A percentile compares a stretch with the other conserved stretches of the same genome.
Evolutionary conservation across 2,329 filamentous ascomycete genomes (phyloP).

Genomic region (Diaporthe destruens): DNA sequence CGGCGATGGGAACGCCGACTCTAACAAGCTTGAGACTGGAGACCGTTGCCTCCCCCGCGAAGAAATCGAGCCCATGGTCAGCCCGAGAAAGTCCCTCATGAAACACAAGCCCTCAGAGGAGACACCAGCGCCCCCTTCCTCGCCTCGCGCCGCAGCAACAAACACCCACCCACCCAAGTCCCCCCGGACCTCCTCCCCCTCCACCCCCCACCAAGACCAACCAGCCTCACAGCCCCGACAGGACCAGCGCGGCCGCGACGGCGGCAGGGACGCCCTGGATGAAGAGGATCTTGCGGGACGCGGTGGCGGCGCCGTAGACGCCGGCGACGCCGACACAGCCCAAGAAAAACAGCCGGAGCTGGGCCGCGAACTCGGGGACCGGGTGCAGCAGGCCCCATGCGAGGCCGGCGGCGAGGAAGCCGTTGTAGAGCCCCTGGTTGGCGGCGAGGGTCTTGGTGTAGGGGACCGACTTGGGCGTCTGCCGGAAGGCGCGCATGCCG

Average conservation of each 20-base stretch:
- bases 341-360: slow-evolving; percentile 63
- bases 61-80: neutral
- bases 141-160: neutral
- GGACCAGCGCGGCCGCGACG: slow-evolving; percentile 40
- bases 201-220: neutral
- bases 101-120: neutral
- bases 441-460: slow-evolving; percentile 59
- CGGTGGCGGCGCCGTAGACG: slow-evolving; percentile 58
- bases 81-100: neutral
- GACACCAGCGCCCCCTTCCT: neutral
- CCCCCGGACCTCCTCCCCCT: neutral
- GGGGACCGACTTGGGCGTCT: slow-evolving; percentile 59
- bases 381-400: slow-evolving; percentile 62
- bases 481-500: slow-evolving; percentile 59
- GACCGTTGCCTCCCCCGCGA: neutral
- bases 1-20: too few species aligned
- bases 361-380: slow-evolving; percentile 54
- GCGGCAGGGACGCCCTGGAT: slow-evolving; percentile 57
- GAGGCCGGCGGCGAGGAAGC: slow-evolving; percentile 63
- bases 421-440: slow-evolving; percentile 67
- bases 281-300: slow-evolving; percentile 56
- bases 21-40: neutral
- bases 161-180: neutral
- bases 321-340: slow-evolving; percentile 60
- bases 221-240: neutral